Percentiles rank a stretch among this genome's conserved stretches.
phyloP scores from a whole-genome alignment of 257 asterid genomes.

The Gardenia jasminoides region DNA sequence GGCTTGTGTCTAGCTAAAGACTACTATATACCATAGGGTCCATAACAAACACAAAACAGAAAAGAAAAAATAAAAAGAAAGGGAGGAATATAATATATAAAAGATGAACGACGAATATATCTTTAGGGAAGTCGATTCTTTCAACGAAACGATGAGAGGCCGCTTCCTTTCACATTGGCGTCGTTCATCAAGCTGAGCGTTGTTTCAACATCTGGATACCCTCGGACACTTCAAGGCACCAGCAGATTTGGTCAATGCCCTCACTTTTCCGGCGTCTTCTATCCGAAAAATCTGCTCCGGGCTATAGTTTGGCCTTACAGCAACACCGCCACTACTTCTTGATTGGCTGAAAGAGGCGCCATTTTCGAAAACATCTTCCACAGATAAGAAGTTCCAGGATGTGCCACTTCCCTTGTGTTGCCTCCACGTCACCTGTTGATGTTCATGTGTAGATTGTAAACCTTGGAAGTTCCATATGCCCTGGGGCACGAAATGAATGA shows the following conservation, averaged over 20 bases:
- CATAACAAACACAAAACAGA: not conserved
- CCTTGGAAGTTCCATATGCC: not conserved
- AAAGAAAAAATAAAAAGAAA: not conserved
- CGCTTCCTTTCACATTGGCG: not conserved
- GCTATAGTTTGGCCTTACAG: slow-evolving; percentile 53
- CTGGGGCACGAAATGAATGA: not conserved
- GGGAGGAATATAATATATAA: not conserved
- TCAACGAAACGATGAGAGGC: not conserved
- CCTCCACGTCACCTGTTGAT: slow-evolving; percentile 63
- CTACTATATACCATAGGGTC: no score
- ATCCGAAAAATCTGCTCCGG: slow-evolving; percentile 60
- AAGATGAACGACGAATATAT: not conserved
- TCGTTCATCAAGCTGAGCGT: not conserved
- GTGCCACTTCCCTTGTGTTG: slow-evolving; percentile 16
- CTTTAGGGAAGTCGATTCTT: not conserved
- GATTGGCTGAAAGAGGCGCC: slow-evolving; percentile 61
- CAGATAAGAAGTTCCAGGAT: slow-evolving; percentile 46
- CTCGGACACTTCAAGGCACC: slow-evolving; percentile 64
- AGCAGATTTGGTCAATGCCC: slow-evolving; percentile 54
- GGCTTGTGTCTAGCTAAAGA: not conserved
- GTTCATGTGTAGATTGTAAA: no score
- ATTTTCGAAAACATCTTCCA: slow-evolving; percentile 65
- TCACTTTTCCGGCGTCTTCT: slow-evolving; percentile 48
- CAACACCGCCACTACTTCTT: slow-evolving; percentile 24
- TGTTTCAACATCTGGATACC: slow-evolving; percentile 39